Evolutionary conservation across 306 rosid species (phyloP), one percentile per base, ranked within the genome.

Genomic region (Chamaecrista fasciculata): DNA sequence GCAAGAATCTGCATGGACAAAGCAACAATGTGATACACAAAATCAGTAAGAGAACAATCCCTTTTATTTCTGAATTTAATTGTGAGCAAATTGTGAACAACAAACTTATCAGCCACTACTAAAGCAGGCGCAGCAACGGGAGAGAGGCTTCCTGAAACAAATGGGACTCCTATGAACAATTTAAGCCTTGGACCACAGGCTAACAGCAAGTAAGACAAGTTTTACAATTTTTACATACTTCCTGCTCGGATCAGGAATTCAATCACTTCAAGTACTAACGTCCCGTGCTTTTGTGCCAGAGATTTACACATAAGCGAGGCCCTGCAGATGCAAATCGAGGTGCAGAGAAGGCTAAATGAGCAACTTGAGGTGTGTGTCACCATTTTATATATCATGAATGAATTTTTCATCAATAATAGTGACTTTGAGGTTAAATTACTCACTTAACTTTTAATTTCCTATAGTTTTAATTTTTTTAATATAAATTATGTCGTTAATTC

Each of bases 291-390:
- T 28, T 50, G 42, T 76, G 55, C 50, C 83, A 91, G 96, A 83
- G 85, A 86, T 67, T 59, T 86, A 37, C 91, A 86, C 48, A 78
- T 91, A 62, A 76, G 78, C 66, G 97, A 91, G 80, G 83, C 97
- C 50, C 89, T 89, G 50, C 89, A 91, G 59, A 85, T 91, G 91
- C 97, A 91, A 69, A 89, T 91, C 31, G 97, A 89, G 78, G 97
- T 89, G 51, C 97, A 91, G 63, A 89, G 92, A 85, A 89, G 96
- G 74, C 77, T 91, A 57, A 91, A 91, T 67, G 94, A 89, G 60
- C 97, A 91, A 61, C 94, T 91, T 34, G 97, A 91, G 96, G 97
- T 91, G 80, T 39, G 80, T 24, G 9, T 50, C 36, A 24, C 36
- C 16, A 37, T 31, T 57, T 29, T 23, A 34, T 23, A 34, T 18